Evolutionary conservation across 169 alveolate genomes (phyloP).

Genomic region (Perkinsus marinus): DNA sequence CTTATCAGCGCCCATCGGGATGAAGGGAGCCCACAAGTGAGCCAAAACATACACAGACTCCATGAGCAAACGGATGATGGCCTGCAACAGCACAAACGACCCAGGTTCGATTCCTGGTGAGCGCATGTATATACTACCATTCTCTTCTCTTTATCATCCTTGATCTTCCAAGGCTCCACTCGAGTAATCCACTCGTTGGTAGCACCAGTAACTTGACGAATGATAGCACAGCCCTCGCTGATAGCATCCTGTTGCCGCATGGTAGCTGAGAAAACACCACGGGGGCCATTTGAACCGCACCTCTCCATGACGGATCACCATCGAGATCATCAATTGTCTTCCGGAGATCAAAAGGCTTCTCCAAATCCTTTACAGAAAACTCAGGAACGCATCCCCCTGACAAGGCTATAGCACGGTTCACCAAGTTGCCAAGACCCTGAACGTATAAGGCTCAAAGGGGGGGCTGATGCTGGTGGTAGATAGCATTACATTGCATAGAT

Average conservation of each 20-base stretch:
- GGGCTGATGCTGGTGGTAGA: no score
- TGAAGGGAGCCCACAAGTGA: conserved; percentile 62
- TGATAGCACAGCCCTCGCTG: conserved; percentile 46
- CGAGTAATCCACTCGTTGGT: conserved; percentile 65
- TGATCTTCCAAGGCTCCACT: conserved; percentile 63
- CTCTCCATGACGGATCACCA: background rate
- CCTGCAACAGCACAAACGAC: conserved; percentile 26
- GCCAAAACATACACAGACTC: conserved; percentile 71
- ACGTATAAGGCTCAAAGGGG: background rate
- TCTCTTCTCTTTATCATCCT: background rate
- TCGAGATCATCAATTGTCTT: conserved; percentile 34
- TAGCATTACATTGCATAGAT: background rate
- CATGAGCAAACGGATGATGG: conserved; percentile 56
- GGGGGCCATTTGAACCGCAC: no score
- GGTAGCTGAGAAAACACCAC: background rate
- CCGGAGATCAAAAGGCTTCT: conserved; percentile 47
- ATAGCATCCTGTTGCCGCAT: background rate
- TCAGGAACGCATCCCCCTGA: conserved; percentile 19
- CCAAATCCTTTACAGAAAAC: conserved; percentile 5
- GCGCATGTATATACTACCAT: background rate
- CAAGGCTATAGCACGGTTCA: conserved; percentile 45
- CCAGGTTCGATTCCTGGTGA: conserved; percentile 2
- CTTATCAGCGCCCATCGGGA: conserved; percentile 55
- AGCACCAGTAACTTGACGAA: conserved; percentile 47
- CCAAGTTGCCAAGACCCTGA: conserved; percentile 39